These are phyloP conservation scores for Candolleomyces eurysporus DNA, from an alignment of 768 basidiomycete species.

Conservation along the genomic window DNA sequence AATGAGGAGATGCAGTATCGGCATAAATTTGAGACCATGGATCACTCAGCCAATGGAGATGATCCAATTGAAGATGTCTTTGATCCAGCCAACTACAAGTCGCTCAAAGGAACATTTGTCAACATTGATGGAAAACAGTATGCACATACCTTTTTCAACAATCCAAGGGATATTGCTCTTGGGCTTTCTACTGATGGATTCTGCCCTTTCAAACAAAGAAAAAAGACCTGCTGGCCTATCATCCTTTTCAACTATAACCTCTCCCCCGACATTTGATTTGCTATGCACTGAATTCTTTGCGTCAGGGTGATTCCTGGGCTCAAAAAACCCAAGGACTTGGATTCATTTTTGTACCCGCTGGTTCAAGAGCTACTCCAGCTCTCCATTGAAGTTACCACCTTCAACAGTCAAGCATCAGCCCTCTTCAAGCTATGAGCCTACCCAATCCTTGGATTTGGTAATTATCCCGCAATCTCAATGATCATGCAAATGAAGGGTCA, in stretches of 20 bases:
- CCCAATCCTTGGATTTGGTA: conserved; percentile 17
- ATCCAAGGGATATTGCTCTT: conserved; percentile 40
- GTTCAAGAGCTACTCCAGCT: conserved; percentile 35
- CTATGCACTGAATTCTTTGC: conserved; percentile 29
- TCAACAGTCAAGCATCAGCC: conserved; percentile 10
- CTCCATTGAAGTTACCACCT: conserved; percentile 31
- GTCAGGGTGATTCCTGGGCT: conserved; percentile 44
- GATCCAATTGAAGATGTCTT: conserved; percentile 33
- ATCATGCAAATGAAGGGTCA: conserved; percentile 38
- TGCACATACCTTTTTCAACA: conserved; percentile 31
- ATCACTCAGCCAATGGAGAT: conserved; percentile 3
- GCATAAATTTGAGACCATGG: conserved; percentile 11
- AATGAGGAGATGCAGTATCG: conserved; percentile 25
- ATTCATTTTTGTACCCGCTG: conserved; percentile 38
- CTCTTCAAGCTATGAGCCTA: conserved; percentile 15
- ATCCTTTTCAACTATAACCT: conserved; percentile 44
- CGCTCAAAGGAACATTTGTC: conserved; percentile 20
- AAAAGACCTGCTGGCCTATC: conserved; percentile 37
- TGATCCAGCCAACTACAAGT: conserved; percentile 29
- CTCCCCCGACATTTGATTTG: conserved; percentile 32
- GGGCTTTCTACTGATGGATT: conserved; percentile 43
- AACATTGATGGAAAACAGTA: conserved; percentile 14
- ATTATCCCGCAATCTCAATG: conserved; percentile 19
- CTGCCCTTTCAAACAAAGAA: conserved; percentile 29
- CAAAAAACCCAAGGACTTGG: conserved; percentile 32